Conservation (phyloP, 306 rosid species). For the Gillenia trifoliata region DNA sequence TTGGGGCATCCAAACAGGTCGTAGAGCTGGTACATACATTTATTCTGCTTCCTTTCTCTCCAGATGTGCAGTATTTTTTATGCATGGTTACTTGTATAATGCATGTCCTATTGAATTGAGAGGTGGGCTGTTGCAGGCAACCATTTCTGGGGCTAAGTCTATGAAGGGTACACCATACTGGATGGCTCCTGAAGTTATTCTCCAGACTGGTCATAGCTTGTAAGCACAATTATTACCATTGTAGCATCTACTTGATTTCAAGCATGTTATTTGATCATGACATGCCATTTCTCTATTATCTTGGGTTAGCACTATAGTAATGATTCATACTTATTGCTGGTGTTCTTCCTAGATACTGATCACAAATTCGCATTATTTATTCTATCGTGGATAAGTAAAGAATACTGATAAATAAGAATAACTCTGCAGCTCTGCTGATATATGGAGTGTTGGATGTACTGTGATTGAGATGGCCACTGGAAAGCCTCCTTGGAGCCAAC, state of each 20-base stretch:
- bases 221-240: slow-evolving; percentile 48
- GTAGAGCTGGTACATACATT: slow-evolving; percentile 78
- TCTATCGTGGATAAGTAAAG: slow-evolving; percentile 16
- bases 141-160: slow-evolving; percentile 96
- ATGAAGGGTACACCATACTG: slow-evolving; percentile 99
- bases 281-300: neutral
- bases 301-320: neutral
- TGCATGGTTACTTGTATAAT: slow-evolving; percentile 8
- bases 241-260: slow-evolving; percentile 11
- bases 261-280: neutral
- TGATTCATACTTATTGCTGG: neutral
- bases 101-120: slow-evolving; percentile 21
- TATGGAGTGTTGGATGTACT: slow-evolving; percentile 99
- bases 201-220: slow-evolving; percentile 99
- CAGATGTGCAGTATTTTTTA: neutral
- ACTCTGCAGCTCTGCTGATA: slow-evolving; percentile 88
- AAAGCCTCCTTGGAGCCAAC: slow-evolving; percentile 99
- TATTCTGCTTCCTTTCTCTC: slow-evolving; percentile 18
- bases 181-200: slow-evolving; percentile 99
- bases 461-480: slow-evolving; percentile 99
- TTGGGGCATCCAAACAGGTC: slow-evolving; percentile 98
- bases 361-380: neutral
- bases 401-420: slow-evolving; percentile 19
- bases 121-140: slow-evolving; percentile 59
- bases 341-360: neutral